Evolutionary conservation across 768 basidiomycete genomes (phyloP).

Genomic region (Trametes gibbosa): DNA sequence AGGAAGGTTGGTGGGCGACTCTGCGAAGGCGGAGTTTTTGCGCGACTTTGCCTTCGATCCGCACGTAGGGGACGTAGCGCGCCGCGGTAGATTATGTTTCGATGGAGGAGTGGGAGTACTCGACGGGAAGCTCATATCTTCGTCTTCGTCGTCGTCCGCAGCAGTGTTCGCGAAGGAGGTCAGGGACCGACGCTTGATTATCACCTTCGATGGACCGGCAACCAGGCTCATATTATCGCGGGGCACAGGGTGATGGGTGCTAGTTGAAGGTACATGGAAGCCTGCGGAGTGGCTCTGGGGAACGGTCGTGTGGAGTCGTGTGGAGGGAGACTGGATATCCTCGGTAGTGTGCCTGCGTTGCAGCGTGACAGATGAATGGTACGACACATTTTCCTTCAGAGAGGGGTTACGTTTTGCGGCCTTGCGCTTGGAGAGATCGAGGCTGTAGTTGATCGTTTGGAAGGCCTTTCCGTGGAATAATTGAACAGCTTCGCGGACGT

Average conservation of each 20-base stretch:
- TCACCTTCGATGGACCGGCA: neutral
- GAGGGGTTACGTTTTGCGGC: neutral
- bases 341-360: neutral
- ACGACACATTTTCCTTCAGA: neutral
- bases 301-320: neutral
- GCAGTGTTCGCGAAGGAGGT: neutral
- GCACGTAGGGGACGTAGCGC: neutral
- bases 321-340: neutral
- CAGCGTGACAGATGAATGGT: neutral
- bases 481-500: neutral
- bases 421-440: neutral
- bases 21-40: neutral
- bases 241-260: too few species aligned
- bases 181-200: neutral
- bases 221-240: neutral
- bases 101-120: conserved; percentile 11
- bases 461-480: neutral
- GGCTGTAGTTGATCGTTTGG: too few species aligned
- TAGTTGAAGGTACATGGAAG: neutral
- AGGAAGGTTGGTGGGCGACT: neutral
- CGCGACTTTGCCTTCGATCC: neutral
- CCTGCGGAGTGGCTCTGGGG: neutral
- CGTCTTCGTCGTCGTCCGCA: neutral
- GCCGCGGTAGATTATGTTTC: neutral
- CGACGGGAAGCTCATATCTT: neutral